These are phyloP conservation scores for Trypanosomatidae sp. DNA, from an alignment of 208 protist genomes.

Conservation along the genomic window DNA sequence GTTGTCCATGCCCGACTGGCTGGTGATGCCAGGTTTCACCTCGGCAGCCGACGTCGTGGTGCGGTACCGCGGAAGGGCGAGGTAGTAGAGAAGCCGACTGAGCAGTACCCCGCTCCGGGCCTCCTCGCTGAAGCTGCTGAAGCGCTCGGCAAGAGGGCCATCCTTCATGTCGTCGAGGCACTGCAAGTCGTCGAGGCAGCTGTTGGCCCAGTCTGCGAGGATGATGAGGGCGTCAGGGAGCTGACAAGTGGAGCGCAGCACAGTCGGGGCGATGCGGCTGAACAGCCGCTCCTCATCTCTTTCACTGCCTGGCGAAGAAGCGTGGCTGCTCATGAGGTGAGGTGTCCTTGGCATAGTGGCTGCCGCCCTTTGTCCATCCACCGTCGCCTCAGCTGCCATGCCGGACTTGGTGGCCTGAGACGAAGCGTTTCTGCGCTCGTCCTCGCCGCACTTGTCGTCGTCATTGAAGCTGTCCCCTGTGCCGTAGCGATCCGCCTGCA, in stretches of 20 bases:
- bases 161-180: conserved; percentile 81
- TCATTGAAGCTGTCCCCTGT: conserved; percentile 1
- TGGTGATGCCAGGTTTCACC: not conserved
- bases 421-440: not conserved
- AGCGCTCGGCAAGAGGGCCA: conserved; percentile 62
- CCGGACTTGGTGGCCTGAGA: conserved; percentile 1
- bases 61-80: conserved; percentile 83
- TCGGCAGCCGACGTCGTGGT: conserved; percentile 25
- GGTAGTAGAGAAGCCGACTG: conserved; percentile 87
- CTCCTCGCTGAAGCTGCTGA: conserved; percentile 81
- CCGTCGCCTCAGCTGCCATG: conserved; percentile 1
- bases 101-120: conserved; percentile 76
- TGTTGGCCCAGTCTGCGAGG: conserved; percentile 86
- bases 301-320: conserved; percentile 6
- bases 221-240: conserved; percentile 82
- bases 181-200: conserved; percentile 82
- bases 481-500: conserved; percentile 32
- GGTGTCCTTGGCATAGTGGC: not conserved
- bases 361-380: not conserved
- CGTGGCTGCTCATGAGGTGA: not conserved
- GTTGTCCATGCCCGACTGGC: conserved; percentile 1
- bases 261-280: conserved; percentile 76
- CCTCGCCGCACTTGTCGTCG: not conserved
- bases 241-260: conserved; percentile 59
- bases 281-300: conserved; percentile 79